Conservation (phyloP, 2,329 filamentous ascomycete species). For the Dothiorella sarmentorum region DNA sequence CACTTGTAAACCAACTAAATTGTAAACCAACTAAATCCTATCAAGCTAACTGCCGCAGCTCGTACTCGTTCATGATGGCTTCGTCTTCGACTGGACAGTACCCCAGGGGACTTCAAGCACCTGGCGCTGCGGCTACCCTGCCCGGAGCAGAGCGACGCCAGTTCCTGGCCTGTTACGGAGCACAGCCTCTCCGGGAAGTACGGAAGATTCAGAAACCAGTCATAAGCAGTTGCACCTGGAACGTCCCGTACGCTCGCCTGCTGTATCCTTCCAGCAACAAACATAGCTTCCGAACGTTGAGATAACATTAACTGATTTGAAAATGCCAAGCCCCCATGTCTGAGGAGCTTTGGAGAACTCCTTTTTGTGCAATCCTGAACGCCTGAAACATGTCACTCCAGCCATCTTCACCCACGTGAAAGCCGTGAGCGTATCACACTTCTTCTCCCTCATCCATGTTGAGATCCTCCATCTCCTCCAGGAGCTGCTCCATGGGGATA, state of each 20-base stretch:
- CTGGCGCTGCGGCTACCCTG: not conserved
- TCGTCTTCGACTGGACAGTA: not conserved
- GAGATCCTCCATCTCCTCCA: constrained; percentile 92
- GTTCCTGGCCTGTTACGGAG: not conserved
- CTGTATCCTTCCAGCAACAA: not conserved
- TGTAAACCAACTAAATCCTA: no score
- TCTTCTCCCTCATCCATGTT: constrained; percentile 58
- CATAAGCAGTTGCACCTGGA: not conserved
- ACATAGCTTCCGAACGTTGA: not conserved
- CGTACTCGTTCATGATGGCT: not conserved
- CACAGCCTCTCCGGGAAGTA: not conserved
- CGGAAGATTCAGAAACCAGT: not conserved
- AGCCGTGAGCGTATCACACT: not conserved
- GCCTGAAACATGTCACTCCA: not conserved
- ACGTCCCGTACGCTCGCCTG: not conserved
- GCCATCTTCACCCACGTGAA: not conserved
- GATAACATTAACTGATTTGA: not conserved
- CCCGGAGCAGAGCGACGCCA: not conserved
- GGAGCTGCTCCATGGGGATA: constrained; percentile 57
- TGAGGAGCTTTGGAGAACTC: constrained; percentile 3
- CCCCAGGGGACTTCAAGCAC: not conserved
- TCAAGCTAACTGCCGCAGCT: not conserved
- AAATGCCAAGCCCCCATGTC: not conserved
- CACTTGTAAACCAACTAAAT: no score
- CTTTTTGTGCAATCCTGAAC: constrained; percentile 4